Evolutionary conservation across 768 basidiomycete genomes (phyloP).

Genomic region (Solioccasus polychromus): DNA sequence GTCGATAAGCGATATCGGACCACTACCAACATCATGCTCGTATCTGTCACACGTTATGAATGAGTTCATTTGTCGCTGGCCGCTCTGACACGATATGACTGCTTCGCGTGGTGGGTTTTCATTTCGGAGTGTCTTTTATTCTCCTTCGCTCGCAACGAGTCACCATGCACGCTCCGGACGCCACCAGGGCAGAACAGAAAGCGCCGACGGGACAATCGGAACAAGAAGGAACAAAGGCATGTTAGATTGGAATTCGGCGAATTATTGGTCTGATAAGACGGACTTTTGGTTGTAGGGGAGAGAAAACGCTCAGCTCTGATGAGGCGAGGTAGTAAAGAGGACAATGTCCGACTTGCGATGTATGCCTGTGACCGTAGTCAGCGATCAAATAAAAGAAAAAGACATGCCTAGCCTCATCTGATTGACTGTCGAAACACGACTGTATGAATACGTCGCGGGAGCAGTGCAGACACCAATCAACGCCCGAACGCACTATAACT

Average conservation of each 20-base stretch:
- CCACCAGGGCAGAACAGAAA: slow-evolving; percentile 5
- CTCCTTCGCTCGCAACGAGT: not conserved
- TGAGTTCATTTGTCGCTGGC: slow-evolving; percentile 4
- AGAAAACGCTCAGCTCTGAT: slow-evolving; percentile 10
- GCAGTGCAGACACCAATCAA: not conserved
- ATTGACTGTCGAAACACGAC: not conserved
- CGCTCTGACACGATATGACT: slow-evolving; percentile 7
- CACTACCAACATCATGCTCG: slow-evolving; percentile 1
- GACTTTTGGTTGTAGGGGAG: slow-evolving; percentile 1
- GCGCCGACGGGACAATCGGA: slow-evolving; percentile 2
- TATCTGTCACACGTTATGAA: slow-evolving; percentile 3
- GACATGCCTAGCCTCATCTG: too few relatives aligned
- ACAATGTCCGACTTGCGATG: too few relatives aligned
- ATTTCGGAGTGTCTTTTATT: slow-evolving; percentile 14
- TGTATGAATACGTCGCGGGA: not conserved
- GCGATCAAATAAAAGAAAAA: too few relatives aligned
- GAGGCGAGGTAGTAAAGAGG: not conserved
- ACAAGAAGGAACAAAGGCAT: slow-evolving; percentile 1
- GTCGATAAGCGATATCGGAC: slow-evolving; percentile 10
- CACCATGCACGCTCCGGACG: slow-evolving; percentile 5
- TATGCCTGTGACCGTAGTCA: too few relatives aligned
- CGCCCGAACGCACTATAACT: not conserved
- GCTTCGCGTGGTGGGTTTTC: slow-evolving; percentile 18
- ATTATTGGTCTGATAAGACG: slow-evolving; percentile 8
- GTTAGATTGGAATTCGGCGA: slow-evolving; percentile 2